Percentiles rank a stretch among this genome's conserved stretches.
These are phyloP conservation scores for Tricholoma sp. DNA, from an alignment of 768 basidiomycete genomes.

Conservation along the genomic window DNA sequence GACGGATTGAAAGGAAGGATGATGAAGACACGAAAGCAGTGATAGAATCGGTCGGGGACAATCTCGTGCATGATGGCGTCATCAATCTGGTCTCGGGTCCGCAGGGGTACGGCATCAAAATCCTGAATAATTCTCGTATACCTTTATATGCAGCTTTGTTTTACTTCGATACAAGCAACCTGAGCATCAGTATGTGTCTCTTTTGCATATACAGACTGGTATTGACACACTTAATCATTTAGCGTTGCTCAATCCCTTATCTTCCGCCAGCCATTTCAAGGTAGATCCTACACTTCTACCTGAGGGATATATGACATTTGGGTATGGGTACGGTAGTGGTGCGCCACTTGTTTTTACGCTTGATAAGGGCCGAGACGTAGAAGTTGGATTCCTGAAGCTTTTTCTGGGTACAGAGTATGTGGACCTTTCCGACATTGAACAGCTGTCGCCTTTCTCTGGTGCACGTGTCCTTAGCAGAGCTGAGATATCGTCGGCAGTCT, in stretches of 20 bases:
- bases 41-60: background rate
- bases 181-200: background rate
- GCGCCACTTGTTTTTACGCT: background rate
- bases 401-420: background rate
- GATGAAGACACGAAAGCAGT: background rate
- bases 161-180: background rate
- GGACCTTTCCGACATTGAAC: background rate
- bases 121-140: background rate
- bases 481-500: background rate
- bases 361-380: background rate
- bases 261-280: background rate
- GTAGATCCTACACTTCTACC: background rate
- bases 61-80: no score
- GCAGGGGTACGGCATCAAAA: background rate
- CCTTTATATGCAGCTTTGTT: background rate
- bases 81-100: no score
- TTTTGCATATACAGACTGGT: background rate
- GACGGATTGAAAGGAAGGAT: background rate
- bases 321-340: background rate
- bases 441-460: background rate
- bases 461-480: background rate
- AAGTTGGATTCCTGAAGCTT: background rate
- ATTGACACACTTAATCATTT: background rate
- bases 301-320: background rate
- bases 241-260: background rate